A percentile compares a stretch with the other conserved stretches of the same genome.
These are phyloP conservation scores for Hypoxylon sp. DNA, from an alignment of 2,329 filamentous ascomycete species.

Conservation along the genomic window DNA sequence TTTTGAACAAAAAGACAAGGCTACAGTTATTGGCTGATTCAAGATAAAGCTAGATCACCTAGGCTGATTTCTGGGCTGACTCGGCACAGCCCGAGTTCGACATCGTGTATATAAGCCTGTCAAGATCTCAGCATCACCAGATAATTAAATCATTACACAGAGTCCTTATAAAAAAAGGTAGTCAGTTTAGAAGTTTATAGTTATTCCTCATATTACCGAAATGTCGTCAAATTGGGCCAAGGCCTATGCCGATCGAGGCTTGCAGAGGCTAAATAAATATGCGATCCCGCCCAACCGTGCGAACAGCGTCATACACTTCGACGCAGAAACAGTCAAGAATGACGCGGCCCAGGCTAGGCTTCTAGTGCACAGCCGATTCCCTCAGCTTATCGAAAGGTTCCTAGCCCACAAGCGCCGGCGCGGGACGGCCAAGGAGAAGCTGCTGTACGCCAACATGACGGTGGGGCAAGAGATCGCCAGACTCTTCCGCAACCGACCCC, in stretches of 20 bases:
- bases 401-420: slow-evolving; percentile 46
- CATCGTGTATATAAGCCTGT: no score
- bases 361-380: slow-evolving; percentile 45
- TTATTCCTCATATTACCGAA: neutral
- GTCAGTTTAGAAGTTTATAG: no score
- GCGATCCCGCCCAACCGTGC: slow-evolving; percentile 3
- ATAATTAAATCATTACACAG: no score
- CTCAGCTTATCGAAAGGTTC: slow-evolving; percentile 45
- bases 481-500: slow-evolving; percentile 44
- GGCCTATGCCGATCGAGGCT: neutral
- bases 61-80: neutral
- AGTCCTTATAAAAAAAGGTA: neutral
- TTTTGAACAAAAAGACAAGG: no score
- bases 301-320: slow-evolving; percentile 46
- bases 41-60: neutral
- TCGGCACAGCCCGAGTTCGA: neutral
- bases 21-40: neutral
- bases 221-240: neutral
- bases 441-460: slow-evolving; percentile 43
- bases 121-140: no score
- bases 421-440: slow-evolving; percentile 42
- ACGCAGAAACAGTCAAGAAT: slow-evolving; percentile 27
- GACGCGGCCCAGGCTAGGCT: slow-evolving; percentile 47
- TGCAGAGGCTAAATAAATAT: neutral
- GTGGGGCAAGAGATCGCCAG: slow-evolving; percentile 44